Evolutionary conservation across 257 asterid species (phyloP).

Genomic region (Solanum etuberosum): DNA sequence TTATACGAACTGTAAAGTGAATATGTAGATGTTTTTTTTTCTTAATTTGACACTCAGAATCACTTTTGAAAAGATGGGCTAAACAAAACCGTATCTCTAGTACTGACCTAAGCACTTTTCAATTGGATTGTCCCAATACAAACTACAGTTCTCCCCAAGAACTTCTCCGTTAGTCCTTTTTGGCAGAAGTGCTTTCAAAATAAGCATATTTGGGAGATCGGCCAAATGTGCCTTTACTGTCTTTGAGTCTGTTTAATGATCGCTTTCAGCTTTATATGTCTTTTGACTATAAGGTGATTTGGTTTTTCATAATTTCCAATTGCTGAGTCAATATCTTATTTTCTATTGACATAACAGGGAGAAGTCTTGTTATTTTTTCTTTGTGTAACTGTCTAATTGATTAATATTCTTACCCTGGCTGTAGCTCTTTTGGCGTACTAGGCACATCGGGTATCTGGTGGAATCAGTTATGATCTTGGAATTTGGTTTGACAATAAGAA

Average conservation of each 20-base stretch:
- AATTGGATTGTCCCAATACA: neutral
- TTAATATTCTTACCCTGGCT: slow-evolving; percentile 4
- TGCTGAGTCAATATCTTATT: neutral
- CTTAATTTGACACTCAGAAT: neutral
- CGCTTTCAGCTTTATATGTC: neutral
- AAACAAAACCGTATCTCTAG: neutral
- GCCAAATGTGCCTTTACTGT: neutral
- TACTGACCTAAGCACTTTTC: neutral
- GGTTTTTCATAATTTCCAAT: neutral
- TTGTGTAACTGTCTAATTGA: neutral
- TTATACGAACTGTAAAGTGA: neutral
- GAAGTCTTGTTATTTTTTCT: neutral
- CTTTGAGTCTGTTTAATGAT: neutral
- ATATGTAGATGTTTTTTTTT: neutral
- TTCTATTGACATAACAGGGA: neutral
- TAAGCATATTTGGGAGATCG: neutral
- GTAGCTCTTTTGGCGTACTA: slow-evolving; percentile 94
- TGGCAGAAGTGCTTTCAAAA: neutral
- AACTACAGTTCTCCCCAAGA: neutral
- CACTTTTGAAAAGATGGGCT: neutral
- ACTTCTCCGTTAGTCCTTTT: neutral
- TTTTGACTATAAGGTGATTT: neutral
- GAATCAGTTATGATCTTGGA: slow-evolving; percentile 84
- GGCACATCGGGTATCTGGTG: slow-evolving; percentile 80
- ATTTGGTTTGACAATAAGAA: slow-evolving; percentile 80